Percentiles rank a stretch among this genome's conserved stretches.
Evolutionary conservation across 805 yeast species (phyloP).

Genomic region (Hermanozyma aechmeae): DNA sequence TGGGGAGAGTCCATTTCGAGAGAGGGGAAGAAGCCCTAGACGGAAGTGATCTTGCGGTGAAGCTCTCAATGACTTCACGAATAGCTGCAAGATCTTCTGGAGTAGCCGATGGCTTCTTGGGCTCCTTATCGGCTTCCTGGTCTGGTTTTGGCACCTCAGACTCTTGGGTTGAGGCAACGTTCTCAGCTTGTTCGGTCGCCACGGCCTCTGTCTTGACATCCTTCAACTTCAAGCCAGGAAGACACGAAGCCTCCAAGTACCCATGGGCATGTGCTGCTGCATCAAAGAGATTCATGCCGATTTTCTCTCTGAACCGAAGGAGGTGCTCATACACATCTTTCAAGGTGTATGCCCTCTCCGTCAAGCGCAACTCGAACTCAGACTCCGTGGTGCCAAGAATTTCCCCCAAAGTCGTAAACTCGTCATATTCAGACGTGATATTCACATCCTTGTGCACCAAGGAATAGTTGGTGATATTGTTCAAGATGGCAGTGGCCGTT

Average conservation of each 20-base stretch:
- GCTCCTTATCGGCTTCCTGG: too few species aligned
- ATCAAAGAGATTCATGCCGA: constrained; percentile 41
- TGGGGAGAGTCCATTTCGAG: constrained; percentile 33
- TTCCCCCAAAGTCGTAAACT: constrained; percentile 17
- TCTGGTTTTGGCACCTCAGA: too few species aligned
- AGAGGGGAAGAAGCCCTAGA: constrained; percentile 6
- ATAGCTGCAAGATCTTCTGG: constrained; percentile 18
- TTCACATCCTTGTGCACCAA: constrained; percentile 29
- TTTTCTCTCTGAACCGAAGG: constrained; percentile 49
- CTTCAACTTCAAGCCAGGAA: constrained; percentile 32
- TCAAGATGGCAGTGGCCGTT: constrained; percentile 45
- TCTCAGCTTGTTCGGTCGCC: too few species aligned
- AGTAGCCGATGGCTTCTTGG: too few species aligned
- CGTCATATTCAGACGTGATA: constrained; percentile 19
- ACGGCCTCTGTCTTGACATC: too few species aligned
- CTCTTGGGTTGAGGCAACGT: too few species aligned
- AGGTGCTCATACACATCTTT: constrained; percentile 55
- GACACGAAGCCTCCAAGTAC: too few species aligned
- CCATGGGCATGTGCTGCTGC: constrained; percentile 34
- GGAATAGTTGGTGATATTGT: constrained; percentile 53
- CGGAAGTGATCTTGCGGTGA: too few species aligned
- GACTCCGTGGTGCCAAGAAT: constrained; percentile 11
- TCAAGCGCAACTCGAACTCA: constrained; percentile 34
- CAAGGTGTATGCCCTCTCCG: constrained; percentile 51
- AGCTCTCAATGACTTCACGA: too few species aligned